Evolutionary conservation across 2,329 filamentous ascomycete species (phyloP).

Genomic region (Phaeosphaeriaceae sp.): DNA sequence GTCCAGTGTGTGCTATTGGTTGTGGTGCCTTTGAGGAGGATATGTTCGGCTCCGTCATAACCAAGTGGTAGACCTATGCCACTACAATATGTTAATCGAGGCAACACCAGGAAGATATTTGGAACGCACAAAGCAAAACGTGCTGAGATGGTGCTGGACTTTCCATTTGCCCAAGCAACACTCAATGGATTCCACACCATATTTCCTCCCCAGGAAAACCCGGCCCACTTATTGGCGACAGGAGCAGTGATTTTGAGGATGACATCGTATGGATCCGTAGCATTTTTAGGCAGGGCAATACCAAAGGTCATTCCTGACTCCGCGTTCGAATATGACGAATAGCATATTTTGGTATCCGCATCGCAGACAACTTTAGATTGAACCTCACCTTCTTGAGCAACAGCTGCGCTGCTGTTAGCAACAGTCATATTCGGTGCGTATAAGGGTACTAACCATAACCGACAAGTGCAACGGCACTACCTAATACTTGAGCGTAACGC

Average conservation of each 20-base stretch:
- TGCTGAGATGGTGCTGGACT: constrained; percentile 33
- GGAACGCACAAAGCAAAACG: constrained; percentile 40
- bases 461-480: constrained; percentile 37
- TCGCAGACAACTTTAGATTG: constrained; percentile 39
- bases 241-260: constrained; percentile 39
- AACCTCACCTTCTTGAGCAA: constrained; percentile 39
- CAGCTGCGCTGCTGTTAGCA: constrained; percentile 23
- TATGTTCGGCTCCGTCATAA: constrained; percentile 38
- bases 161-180: constrained; percentile 39
- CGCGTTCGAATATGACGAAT: constrained; percentile 37
- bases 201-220: constrained; percentile 40
- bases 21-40: constrained; percentile 35
- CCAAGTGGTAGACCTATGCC: constrained; percentile 31
- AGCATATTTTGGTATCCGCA: constrained; percentile 39
- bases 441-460: constrained; percentile 27
- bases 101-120: not conserved
- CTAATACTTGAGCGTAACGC: constrained; percentile 34
- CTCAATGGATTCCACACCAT: constrained; percentile 46
- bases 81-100: constrained; percentile 28
- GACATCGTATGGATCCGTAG: constrained; percentile 40
- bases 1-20: constrained; percentile 44
- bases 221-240: constrained; percentile 33
- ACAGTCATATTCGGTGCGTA: not conserved
- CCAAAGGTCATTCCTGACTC: constrained; percentile 38
- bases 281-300: constrained; percentile 38